Evolutionary conservation across 352 stramenopile species (phyloP).

Genomic region (Chrysophaeum taylorii): DNA sequence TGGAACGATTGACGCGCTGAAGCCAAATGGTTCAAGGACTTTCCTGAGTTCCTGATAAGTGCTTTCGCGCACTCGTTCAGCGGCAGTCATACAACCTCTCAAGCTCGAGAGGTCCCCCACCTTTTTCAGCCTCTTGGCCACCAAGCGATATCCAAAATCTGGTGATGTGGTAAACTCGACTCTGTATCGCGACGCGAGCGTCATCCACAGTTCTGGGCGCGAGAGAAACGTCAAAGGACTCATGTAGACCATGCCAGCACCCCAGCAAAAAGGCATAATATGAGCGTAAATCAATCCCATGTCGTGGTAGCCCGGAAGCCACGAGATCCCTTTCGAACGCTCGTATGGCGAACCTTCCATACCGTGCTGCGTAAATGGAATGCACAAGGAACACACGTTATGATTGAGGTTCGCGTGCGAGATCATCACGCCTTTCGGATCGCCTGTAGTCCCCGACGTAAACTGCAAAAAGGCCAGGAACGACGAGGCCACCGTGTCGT

Average conservation of each 20-base stretch:
- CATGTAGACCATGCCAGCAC: slow-evolving; percentile 89
- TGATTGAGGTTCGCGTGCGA: slow-evolving; percentile 89
- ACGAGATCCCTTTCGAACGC: slow-evolving; percentile 72
- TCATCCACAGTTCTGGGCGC: slow-evolving; percentile 86
- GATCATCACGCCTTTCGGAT: slow-evolving; percentile 82
- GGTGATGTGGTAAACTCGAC: background rate
- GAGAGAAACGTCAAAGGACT: slow-evolving; percentile 94
- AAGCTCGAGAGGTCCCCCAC: background rate
- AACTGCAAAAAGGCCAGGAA: slow-evolving; percentile 95
- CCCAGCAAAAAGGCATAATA: slow-evolving; percentile 64
- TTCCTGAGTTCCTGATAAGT: background rate
- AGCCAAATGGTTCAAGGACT: background rate
- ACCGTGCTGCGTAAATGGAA: slow-evolving; percentile 64
- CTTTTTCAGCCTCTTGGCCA: background rate
- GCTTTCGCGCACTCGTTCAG: background rate
- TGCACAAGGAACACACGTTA: slow-evolving; percentile 92
- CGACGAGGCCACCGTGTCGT: background rate
- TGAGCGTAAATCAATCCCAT: slow-evolving; percentile 97
- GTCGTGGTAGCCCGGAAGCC: slow-evolving; percentile 99
- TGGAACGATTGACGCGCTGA: background rate
- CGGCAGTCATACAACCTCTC: background rate
- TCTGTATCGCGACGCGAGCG: slow-evolving; percentile 49
- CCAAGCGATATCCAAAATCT: background rate
- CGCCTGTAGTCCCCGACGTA: slow-evolving; percentile 90
- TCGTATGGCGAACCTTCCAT: slow-evolving; percentile 28